Percentiles rank a stretch among this genome's conserved stretches.
Evolutionary conservation across 1,284 basidiomycete species (phyloP).

Genomic region (Ustilago nuda): DNA sequence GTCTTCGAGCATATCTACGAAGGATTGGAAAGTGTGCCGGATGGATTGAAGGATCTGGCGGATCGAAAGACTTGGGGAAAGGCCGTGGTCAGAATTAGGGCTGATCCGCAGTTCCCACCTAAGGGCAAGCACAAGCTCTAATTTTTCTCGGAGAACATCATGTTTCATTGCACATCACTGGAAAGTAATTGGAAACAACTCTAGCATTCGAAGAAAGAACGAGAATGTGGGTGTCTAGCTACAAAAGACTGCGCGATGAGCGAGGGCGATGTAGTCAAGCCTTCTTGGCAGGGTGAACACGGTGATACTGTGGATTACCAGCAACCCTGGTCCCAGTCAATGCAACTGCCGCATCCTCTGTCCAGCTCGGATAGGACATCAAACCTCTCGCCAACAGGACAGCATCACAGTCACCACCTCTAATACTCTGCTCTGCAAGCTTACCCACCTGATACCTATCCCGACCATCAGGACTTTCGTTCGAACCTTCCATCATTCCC

Average conservation of each 20-base stretch:
- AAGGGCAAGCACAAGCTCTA: constrained; percentile 56
- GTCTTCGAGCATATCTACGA: constrained; percentile 79
- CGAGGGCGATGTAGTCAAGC: background rate
- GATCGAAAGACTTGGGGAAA: constrained; percentile 93
- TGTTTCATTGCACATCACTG: constrained; percentile 1
- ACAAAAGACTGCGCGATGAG: background rate
- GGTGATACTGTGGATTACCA: constrained; percentile 60
- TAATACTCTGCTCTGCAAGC: constrained; percentile 58
- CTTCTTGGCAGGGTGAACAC: constrained; percentile 43
- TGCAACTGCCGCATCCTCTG: constrained; percentile 45
- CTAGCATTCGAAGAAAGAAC: background rate
- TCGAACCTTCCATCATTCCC: constrained; percentile 60
- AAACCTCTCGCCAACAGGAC: constrained; percentile 59
- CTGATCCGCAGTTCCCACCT: constrained; percentile 50
- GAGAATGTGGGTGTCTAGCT: background rate
- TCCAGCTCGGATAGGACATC: constrained; percentile 60
- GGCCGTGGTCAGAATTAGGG: constrained; percentile 77
- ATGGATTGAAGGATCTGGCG: constrained; percentile 73
- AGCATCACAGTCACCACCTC: constrained; percentile 49
- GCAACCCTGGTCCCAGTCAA: constrained; percentile 46
- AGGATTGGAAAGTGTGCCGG: constrained; percentile 78
- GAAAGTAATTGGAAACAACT: background rate
- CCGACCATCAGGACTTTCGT: constrained; percentile 30
- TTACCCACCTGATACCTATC: constrained; percentile 47
- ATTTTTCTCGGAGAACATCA: background rate